phyloP scores from a whole-genome alignment of 108 stramenopile genomes.

The Nannochloropsis granulata region DNA sequence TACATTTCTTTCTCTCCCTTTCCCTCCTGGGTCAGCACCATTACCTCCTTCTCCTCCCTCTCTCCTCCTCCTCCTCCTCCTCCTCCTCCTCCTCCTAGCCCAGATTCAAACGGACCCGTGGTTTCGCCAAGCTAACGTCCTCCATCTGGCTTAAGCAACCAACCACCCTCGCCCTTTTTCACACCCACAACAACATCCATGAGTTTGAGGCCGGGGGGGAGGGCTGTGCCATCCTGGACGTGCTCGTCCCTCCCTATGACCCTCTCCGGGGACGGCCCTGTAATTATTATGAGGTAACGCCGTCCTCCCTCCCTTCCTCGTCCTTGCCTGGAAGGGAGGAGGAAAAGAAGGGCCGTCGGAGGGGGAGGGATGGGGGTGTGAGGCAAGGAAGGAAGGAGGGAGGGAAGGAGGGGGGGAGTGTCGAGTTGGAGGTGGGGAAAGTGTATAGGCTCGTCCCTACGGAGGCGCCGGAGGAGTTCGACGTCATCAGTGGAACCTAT shows the following conservation, averaged over 20 bases:
- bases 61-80: conserved; percentile 7
- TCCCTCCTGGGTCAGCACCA: too few relatives aligned
- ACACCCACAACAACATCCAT: conserved; percentile 76
- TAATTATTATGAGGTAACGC: conserved; percentile 55
- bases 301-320: not conserved
- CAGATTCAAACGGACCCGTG: not conserved
- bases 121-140: conserved; percentile 13
- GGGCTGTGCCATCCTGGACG: conserved; percentile 78
- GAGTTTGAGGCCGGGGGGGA: conserved; percentile 66
- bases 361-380: not conserved
- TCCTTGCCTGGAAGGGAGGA: too few relatives aligned
- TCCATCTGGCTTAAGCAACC: conserved; percentile 33
- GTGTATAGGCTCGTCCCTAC: conserved; percentile 49
- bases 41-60: not conserved
- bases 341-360: not conserved
- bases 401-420: not conserved
- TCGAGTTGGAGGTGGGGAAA: not conserved
- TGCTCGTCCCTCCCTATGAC: conserved; percentile 82
- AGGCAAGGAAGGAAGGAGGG: not conserved
- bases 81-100: conserved; percentile 6
- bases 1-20: too few relatives aligned
- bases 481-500: conserved; percentile 56
- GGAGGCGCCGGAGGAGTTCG: conserved; percentile 58
- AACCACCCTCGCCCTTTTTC: conserved; percentile 53
- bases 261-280: conserved; percentile 60